phyloP scores from a whole-genome alignment of 345 rosid species.

The Arabidopsis arenosa region DNA sequence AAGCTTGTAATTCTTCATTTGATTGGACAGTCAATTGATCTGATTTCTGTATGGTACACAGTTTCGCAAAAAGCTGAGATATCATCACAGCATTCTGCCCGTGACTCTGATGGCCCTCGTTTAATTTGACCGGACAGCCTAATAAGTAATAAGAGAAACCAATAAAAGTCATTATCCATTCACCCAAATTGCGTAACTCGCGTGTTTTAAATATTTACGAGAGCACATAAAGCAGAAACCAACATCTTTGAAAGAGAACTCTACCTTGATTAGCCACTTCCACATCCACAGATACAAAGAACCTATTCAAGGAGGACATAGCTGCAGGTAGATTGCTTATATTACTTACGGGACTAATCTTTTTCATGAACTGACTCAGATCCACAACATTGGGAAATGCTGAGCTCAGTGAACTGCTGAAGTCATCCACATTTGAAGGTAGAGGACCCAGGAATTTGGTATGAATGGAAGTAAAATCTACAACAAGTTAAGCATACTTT shows the following conservation, averaged over 20 bases:
- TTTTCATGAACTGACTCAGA: conserved; percentile 72
- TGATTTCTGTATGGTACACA: conserved; percentile 61
- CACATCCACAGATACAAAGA: conserved; percentile 62
- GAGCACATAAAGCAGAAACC: not conserved
- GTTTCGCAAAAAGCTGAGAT: conserved; percentile 75
- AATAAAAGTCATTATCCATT: conserved; percentile 1
- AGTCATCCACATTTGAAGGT: conserved; percentile 71
- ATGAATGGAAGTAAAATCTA: conserved; percentile 83
- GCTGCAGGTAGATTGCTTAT: conserved; percentile 57
- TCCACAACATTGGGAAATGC: conserved; percentile 74
- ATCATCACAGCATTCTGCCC: conserved; percentile 70
- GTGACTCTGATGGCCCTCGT: conserved; percentile 53
- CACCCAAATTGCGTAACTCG: not conserved
- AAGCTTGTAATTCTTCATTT: conserved; percentile 36
- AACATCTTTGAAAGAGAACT: not conserved
- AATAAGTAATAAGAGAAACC: conserved; percentile 33
- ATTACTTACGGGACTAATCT: conserved; percentile 56
- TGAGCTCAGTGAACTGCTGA: conserved; percentile 52
- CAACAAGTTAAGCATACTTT: conserved; percentile 15
- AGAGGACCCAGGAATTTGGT: conserved; percentile 79
- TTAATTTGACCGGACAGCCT: conserved; percentile 33
- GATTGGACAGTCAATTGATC: conserved; percentile 41
- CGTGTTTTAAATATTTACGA: not conserved
- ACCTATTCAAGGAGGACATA: conserved; percentile 60
- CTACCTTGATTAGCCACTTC: conserved; percentile 78